Evolutionary conservation across 179 eudicot species (phyloP).

Genomic region (Beta lomatogona): DNA sequence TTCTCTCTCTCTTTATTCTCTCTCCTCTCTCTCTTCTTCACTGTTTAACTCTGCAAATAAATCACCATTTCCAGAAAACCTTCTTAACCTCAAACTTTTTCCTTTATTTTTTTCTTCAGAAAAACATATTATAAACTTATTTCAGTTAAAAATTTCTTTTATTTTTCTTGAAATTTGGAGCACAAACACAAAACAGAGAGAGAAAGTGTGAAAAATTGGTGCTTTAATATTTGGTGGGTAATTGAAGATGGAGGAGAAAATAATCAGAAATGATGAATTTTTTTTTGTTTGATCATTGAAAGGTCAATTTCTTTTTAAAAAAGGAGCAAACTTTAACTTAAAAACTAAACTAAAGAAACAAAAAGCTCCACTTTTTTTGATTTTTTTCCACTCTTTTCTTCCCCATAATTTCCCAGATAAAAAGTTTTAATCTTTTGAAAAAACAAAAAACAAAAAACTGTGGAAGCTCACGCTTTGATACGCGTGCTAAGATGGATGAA

Average conservation of each 20-base stretch:
- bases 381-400: too few species aligned
- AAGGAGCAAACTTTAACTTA: background rate
- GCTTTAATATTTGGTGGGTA: too few species aligned
- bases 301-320: constrained; percentile 68
- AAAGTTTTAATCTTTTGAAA: too few species aligned
- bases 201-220: too few species aligned
- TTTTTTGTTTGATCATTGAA: constrained; percentile 46
- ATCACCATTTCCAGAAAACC: constrained; percentile 36
- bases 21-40: constrained; percentile 9
- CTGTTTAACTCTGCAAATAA: constrained; percentile 50
- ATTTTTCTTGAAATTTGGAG: too few species aligned
- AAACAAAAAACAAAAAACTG: background rate
- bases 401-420: too few species aligned
- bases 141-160: too few species aligned
- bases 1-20: background rate
- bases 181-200: too few species aligned
- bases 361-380: background rate
- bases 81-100: background rate
- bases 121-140: too few species aligned
- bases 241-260: constrained; percentile 16
- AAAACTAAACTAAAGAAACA: background rate
- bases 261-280: constrained; percentile 32
- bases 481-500: constrained; percentile 75
- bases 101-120: background rate
- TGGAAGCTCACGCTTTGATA: constrained; percentile 69